Percentiles rank a stretch among this genome's conserved stretches.
phyloP scores from a whole-genome alignment of 768 basidiomycete genomes.

The Saitozyma sp. region DNA sequence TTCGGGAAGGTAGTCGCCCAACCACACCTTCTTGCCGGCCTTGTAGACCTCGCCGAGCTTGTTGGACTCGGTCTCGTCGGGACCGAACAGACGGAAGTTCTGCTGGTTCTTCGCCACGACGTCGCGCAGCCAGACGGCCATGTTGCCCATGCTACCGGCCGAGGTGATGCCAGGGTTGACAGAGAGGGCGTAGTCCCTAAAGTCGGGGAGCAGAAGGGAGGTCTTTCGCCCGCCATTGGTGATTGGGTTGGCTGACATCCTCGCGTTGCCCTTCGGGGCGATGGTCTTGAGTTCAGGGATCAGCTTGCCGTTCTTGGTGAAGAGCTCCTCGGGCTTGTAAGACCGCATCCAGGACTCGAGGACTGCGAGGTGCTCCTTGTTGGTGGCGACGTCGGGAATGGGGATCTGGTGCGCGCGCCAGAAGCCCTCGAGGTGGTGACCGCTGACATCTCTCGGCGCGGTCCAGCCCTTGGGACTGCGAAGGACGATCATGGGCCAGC shows the following conservation, averaged over 20 bases:
- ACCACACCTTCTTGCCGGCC: conserved; percentile 59
- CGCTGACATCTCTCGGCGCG: conserved; percentile 66
- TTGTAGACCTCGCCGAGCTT: conserved; percentile 69
- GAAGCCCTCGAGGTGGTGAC: conserved; percentile 73
- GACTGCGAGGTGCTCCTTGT: conserved; percentile 62
- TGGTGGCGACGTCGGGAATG: conserved; percentile 71
- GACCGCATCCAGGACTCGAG: conserved; percentile 73
- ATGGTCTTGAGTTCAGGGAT: conserved; percentile 61
- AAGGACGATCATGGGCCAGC: conserved; percentile 50
- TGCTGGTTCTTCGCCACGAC: conserved; percentile 28
- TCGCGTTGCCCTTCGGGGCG: conserved; percentile 57
- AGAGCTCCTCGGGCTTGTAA: conserved; percentile 69
- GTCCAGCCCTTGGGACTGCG: conserved; percentile 60
- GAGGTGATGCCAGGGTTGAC: conserved; percentile 36
- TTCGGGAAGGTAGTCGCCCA: conserved; percentile 83
- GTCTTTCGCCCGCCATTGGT: conserved; percentile 39
- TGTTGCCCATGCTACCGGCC: conserved; percentile 32
- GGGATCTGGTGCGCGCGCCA: conserved; percentile 88
- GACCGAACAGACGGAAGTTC: conserved; percentile 44
- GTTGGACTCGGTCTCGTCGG: conserved; percentile 75
- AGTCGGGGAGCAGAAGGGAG: conserved; percentile 37
- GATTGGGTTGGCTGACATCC: conserved; percentile 45
- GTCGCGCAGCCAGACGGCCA: conserved; percentile 38
- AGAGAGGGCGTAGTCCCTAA: conserved; percentile 35
- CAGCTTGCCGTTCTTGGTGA: conserved; percentile 62